Evolutionary conservation across 2,329 filamentous ascomycete genomes (phyloP).

Genomic region (Gyromitra esculenta): DNA sequence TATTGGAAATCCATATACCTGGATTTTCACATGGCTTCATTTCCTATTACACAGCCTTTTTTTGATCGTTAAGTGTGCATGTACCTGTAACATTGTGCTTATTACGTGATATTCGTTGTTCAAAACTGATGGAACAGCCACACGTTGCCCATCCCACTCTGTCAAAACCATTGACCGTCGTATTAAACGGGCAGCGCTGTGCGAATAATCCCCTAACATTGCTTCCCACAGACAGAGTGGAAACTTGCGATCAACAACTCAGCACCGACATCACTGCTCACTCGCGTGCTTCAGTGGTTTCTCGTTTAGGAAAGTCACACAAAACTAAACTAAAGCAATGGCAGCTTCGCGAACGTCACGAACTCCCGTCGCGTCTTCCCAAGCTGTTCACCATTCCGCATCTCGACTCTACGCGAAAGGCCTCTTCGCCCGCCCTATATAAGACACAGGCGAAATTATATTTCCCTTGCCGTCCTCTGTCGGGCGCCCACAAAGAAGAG

Average conservation of each 20-base stretch:
- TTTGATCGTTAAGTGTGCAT: too few relatives aligned
- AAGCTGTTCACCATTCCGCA: neutral
- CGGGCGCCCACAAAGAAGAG: too few relatives aligned
- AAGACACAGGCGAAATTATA: neutral
- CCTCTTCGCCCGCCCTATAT: neutral
- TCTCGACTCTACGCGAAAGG: neutral
- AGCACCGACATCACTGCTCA: constrained; percentile 8
- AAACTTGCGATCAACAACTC: neutral
- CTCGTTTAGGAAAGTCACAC: constrained; percentile 31
- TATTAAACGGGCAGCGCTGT: too few relatives aligned
- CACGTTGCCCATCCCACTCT: too few relatives aligned
- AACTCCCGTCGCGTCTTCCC: constrained; percentile 26
- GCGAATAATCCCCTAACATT: too few relatives aligned
- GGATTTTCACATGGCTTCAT: too few relatives aligned
- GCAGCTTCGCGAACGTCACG: neutral
- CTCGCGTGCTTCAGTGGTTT: neutral
- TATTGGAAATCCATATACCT: too few relatives aligned
- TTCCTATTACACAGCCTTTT: too few relatives aligned
- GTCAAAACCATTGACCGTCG: too few relatives aligned
- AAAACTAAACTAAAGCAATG: neutral
- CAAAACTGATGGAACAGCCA: too few relatives aligned
- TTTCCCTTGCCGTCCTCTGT: neutral
- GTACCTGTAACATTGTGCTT: too few relatives aligned
- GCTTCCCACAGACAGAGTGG: neutral
- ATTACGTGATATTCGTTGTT: too few relatives aligned